These are phyloP conservation scores for Fragaria vesca DNA, from an alignment of 306 rosid genomes.

Conservation along the genomic window DNA sequence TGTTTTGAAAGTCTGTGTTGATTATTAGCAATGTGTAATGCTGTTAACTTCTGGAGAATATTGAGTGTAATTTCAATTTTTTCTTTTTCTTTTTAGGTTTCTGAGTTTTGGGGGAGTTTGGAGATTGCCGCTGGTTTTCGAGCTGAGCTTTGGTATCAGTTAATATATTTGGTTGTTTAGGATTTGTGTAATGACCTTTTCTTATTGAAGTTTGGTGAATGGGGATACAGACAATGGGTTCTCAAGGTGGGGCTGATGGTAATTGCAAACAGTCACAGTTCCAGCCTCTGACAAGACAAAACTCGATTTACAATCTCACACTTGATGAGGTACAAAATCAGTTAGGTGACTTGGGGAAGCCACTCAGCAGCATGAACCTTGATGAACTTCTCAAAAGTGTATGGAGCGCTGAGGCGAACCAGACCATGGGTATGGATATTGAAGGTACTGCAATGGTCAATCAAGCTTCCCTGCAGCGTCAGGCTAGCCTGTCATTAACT, in stretches of 20 bases:
- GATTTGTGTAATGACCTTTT: slow-evolving; percentile 27
- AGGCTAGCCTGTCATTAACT: slow-evolving; percentile 70
- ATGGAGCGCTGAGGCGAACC: slow-evolving; percentile 83
- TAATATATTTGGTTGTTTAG: slow-evolving; percentile 12
- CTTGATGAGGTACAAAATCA: slow-evolving; percentile 93
- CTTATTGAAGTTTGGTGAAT: slow-evolving; percentile 35
- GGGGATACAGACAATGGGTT: slow-evolving; percentile 77
- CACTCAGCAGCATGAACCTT: slow-evolving; percentile 89
- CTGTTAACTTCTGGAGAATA: neutral
- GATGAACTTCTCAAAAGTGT: slow-evolving; percentile 94
- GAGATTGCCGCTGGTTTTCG: slow-evolving; percentile 2
- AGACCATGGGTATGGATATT: slow-evolving; percentile 42
- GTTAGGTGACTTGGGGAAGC: slow-evolving; percentile 89
- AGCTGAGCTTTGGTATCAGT: slow-evolving; percentile 21
- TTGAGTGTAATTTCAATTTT: neutral
- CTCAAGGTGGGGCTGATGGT: slow-evolving; percentile 68
- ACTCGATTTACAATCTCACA: slow-evolving; percentile 79
- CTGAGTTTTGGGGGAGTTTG: slow-evolving; percentile 5
- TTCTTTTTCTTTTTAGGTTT: slow-evolving; percentile 2
- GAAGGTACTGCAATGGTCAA: slow-evolving; percentile 43
- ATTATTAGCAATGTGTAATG: neutral
- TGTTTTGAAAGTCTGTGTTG: neutral
- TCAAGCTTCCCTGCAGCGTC: slow-evolving; percentile 58
- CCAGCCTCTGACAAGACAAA: slow-evolving; percentile 64
- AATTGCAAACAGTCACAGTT: slow-evolving; percentile 64